These are phyloP conservation scores for Penicillium sp. DNA, from an alignment of 2,329 filamentous ascomycete species.

Conservation along the genomic window DNA sequence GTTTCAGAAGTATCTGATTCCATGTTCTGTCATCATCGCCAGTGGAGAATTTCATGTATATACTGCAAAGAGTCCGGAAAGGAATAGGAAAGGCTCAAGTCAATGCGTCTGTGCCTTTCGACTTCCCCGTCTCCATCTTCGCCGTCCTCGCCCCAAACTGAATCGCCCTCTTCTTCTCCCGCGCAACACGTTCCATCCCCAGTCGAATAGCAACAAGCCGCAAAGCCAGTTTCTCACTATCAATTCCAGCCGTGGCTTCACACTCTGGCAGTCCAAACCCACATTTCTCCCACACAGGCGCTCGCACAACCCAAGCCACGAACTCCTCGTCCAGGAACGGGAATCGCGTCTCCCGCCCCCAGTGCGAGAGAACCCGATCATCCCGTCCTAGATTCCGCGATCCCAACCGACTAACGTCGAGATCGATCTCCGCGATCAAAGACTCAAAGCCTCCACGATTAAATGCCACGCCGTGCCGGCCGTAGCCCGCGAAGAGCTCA, in stretches of 20 bases:
- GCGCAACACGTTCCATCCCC: constrained; percentile 69
- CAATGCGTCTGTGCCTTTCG: constrained; percentile 66
- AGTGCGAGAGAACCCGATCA: constrained; percentile 86
- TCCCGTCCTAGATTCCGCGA: constrained; percentile 95
- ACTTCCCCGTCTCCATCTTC: constrained; percentile 70
- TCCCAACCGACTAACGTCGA: constrained; percentile 83
- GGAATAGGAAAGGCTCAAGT: constrained; percentile 20
- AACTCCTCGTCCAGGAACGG: constrained; percentile 88
- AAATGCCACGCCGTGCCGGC: constrained; percentile 78
- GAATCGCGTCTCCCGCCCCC: constrained; percentile 85
- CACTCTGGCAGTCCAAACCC: constrained; percentile 66
- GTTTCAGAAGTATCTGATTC: constrained; percentile 48
- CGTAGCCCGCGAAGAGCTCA: constrained; percentile 93
- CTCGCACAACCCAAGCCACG: constrained; percentile 74
- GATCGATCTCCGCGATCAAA: constrained; percentile 76
- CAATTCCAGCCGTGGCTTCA: constrained; percentile 21
- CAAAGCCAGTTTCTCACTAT: constrained; percentile 79
- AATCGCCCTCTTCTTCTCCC: constrained; percentile 92
- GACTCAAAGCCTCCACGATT: constrained; percentile 67
- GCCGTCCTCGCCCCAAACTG: constrained; percentile 82
- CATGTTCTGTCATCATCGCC: constrained; percentile 43
- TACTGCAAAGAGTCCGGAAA: neutral
- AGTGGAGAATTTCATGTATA: constrained; percentile 5
- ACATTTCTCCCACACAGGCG: constrained; percentile 81
- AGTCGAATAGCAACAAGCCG: constrained; percentile 74